Evolutionary conservation across 2,329 filamentous ascomycete species (phyloP).

Genomic region (Clonostachys solani): DNA sequence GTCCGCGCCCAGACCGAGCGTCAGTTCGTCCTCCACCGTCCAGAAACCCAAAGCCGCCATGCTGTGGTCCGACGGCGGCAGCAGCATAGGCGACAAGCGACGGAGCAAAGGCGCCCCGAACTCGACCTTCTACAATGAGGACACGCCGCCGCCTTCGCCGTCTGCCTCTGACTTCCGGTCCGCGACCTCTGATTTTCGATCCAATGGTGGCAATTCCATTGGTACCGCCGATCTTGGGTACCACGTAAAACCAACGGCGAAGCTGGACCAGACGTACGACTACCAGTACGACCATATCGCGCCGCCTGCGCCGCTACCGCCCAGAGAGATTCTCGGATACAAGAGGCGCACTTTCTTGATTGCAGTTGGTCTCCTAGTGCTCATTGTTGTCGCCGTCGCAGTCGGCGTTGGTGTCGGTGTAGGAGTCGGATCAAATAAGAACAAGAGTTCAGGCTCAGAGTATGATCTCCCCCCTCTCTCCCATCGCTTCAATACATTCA

Average conservation of each 20-base stretch:
- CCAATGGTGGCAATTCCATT: background rate
- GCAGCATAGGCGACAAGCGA: no score
- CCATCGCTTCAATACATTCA: no score
- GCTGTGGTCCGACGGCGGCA: no score
- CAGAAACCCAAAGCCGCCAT: background rate
- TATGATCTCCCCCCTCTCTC: background rate
- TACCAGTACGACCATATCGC: constrained; percentile 14
- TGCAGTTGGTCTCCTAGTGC: constrained; percentile 16
- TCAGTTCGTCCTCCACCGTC: background rate
- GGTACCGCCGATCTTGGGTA: background rate
- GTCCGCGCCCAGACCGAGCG: no score
- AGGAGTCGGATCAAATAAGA: constrained; percentile 5
- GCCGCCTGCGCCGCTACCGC: constrained; percentile 12
- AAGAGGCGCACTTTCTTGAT: constrained; percentile 28
- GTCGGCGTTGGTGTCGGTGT: constrained; percentile 34
- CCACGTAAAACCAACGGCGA: constrained; percentile 8
- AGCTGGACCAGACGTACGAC: constrained; percentile 8
- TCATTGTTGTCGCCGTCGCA: constrained; percentile 27
- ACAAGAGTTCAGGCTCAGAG: background rate
- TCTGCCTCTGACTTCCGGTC: background rate
- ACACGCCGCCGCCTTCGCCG: constrained; percentile 25
- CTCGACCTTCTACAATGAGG: constrained; percentile 34
- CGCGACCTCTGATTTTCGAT: background rate
- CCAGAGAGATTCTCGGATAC: constrained; percentile 13
- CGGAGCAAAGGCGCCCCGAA: constrained; percentile 4